A percentile compares a stretch with the other conserved stretches of the same genome.
Evolutionary conservation across 768 basidiomycete species (phyloP).

Genomic region (Lactarius indigo): DNA sequence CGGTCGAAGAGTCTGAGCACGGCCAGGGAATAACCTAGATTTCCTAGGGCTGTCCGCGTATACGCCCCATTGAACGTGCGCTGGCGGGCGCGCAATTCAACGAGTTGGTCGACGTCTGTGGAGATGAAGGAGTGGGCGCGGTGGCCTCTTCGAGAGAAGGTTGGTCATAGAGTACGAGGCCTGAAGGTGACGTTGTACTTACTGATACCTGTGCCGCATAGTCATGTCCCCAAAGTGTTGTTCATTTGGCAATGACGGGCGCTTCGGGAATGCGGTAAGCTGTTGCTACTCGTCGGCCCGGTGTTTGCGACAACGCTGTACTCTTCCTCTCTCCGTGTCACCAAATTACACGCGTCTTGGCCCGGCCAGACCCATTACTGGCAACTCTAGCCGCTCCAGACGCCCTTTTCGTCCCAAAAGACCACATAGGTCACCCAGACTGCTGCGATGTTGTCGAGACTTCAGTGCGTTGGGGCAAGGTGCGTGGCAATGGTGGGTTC

Average conservation of each 20-base stretch:
- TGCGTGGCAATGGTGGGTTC: neutral
- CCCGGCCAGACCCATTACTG: neutral
- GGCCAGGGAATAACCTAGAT: conserved; percentile 68
- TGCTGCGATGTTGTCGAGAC: conserved; percentile 16
- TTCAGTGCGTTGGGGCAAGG: conserved; percentile 18
- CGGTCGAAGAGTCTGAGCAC: conserved; percentile 77
- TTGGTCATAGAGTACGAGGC: neutral
- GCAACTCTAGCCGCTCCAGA: neutral
- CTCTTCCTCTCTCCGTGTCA: neutral
- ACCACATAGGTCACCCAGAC: neutral
- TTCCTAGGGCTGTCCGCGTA: conserved; percentile 67
- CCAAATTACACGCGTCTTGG: neutral
- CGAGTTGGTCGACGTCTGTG: conserved; percentile 37
- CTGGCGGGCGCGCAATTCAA: conserved; percentile 74
- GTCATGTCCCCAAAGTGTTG: neutral
- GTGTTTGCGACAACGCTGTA: neutral
- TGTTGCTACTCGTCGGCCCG: neutral
- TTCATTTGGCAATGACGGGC: too few relatives aligned
- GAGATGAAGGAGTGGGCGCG: conserved; percentile 34
- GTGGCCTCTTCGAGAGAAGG: conserved; percentile 31
- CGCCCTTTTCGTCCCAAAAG: neutral
- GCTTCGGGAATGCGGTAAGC: neutral
- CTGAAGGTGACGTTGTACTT: neutral
- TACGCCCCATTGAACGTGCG: conserved; percentile 85
- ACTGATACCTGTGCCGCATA: conserved; percentile 13